Base-by-base conservation (phyloP, 2,329 filamentous ascomycete genomes). In the Colletotrichum sp. region DNA sequence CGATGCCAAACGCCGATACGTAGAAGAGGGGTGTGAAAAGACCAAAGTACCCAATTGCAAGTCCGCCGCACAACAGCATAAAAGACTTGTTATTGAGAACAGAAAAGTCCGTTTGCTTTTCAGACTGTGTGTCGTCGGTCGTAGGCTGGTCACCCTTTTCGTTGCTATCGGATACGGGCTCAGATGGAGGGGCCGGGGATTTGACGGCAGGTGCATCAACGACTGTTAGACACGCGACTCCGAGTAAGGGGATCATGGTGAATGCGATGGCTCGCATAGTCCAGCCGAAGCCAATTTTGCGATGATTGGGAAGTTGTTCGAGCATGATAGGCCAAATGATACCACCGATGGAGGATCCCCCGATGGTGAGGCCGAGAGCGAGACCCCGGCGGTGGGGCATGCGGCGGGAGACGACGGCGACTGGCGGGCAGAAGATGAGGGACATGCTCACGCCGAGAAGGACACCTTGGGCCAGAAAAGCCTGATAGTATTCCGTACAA, bases 11-110 rank as follows among this genome's bases (percentile, higher is more conserved):
- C 9, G 87, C 82, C 70, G 89, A 87, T 47, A 90, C 83, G 80
- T 88, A 90, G 79, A 90, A 89, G 63, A 90, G 83, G 31, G 88
- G 87, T 59, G 87, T 87, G 76, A 90, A 87, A 76, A 88, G 85
- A 65, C 77, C 79, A 15, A 83, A 79, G 77, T 84, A 79, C 18
- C 59, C 66, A 3, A 72, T 9, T 8, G 63, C 66, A 7, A 73
- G 62, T 2, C 67, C 71, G 15, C 66, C 38, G 11, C 71, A 70
- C 5, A 73, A 47, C 0, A 73, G 55, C 3, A 63, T 47, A 21
- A 71, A 73, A 8, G 70, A 47, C 16, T 57, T 34, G 27, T 78
- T 76, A 55, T 76, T 79, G 21, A 79, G 51, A 21, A 79, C 68
- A 6, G 71, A 58, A 62, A 69, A 27, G 43, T 69, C 43, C 57